These are phyloP conservation scores for Arthroderma sp. DNA, from an alignment of 2,329 filamentous ascomycete genomes.

Conservation along the genomic window DNA sequence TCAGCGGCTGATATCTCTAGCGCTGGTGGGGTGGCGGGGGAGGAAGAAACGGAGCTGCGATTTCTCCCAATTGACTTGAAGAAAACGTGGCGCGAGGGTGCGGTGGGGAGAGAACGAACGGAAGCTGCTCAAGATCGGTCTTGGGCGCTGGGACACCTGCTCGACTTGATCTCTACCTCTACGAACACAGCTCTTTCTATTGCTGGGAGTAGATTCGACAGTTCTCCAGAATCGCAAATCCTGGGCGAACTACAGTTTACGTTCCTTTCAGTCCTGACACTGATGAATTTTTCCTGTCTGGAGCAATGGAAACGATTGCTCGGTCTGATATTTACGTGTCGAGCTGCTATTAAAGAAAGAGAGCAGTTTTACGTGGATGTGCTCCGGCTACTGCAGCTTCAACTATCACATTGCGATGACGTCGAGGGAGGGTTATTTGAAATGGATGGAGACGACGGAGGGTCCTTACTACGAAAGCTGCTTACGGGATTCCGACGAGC, in stretches of 20 bases:
- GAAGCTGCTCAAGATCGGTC: conserved; percentile 49
- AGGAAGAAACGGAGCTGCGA: conserved; percentile 35
- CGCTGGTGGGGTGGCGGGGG: conserved; percentile 16
- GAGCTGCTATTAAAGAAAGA: conserved; percentile 35
- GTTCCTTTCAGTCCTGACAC: conserved; percentile 49
- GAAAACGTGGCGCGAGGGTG: conserved; percentile 48
- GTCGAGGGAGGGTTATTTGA: conserved; percentile 51
- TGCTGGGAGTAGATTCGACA: neutral
- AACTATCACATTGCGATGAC: conserved; percentile 44
- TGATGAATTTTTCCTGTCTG: conserved; percentile 53
- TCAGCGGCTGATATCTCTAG: conserved; percentile 13
- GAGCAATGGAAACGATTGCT: conserved; percentile 53
- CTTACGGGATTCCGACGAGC: conserved; percentile 40
- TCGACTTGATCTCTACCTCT: conserved; percentile 22
- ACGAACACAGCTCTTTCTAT: conserved; percentile 19
- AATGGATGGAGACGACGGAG: conserved; percentile 38
- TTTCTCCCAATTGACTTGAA: conserved; percentile 49
- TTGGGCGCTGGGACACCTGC: conserved; percentile 45
- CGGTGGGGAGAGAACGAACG: conserved; percentile 48
- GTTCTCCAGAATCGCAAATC: conserved; percentile 24
- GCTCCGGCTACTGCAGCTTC: conserved; percentile 37
- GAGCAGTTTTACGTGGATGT: conserved; percentile 40
- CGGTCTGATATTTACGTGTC: conserved; percentile 44
- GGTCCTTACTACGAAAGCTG: conserved; percentile 38
- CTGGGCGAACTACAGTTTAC: conserved; percentile 50